These are phyloP conservation scores for Avena eriantha DNA, from an alignment of 176 grass and related monocot genomes.

Conservation along the genomic window DNA sequence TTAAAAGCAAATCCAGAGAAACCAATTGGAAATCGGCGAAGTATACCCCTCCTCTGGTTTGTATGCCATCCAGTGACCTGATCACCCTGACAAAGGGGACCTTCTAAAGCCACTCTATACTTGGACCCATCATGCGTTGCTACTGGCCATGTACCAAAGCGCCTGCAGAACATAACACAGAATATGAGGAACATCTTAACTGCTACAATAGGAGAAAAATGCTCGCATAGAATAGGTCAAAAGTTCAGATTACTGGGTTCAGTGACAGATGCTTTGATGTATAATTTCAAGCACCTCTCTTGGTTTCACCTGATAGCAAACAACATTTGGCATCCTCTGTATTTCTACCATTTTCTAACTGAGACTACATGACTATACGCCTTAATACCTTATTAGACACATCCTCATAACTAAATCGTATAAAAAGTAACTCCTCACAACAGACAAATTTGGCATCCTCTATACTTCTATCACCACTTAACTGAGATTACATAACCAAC, in stretches of 20 bases:
- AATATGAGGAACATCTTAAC: slow-evolving; percentile 34
- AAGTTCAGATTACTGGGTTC: not conserved
- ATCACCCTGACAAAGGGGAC: slow-evolving; percentile 78
- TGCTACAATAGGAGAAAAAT: slow-evolving; percentile 5
- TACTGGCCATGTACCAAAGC: slow-evolving; percentile 93
- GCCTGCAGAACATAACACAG: slow-evolving; percentile 52
- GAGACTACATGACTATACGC: slow-evolving; percentile 10
- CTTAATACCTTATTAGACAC: not conserved
- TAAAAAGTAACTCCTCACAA: not conserved
- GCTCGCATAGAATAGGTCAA: not conserved
- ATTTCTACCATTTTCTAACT: not conserved
- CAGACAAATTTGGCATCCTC: not conserved
- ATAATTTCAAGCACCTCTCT: slow-evolving; percentile 21
- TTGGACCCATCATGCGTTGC: slow-evolving; percentile 65
- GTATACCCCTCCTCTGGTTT: slow-evolving; percentile 58
- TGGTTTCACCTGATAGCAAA: slow-evolving; percentile 13
- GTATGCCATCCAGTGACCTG: slow-evolving; percentile 88
- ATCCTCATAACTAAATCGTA: slow-evolving; percentile 7
- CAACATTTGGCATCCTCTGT: not conserved
- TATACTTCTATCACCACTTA: slow-evolving; percentile 20
- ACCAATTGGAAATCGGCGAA: slow-evolving; percentile 69
- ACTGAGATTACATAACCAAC: not conserved
- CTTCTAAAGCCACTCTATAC: slow-evolving; percentile 77
- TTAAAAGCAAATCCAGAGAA: slow-evolving; percentile 94
- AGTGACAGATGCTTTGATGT: not conserved